Conservation (phyloP, 805 yeast genomes). For the Metschnikowia cubensis region DNA sequence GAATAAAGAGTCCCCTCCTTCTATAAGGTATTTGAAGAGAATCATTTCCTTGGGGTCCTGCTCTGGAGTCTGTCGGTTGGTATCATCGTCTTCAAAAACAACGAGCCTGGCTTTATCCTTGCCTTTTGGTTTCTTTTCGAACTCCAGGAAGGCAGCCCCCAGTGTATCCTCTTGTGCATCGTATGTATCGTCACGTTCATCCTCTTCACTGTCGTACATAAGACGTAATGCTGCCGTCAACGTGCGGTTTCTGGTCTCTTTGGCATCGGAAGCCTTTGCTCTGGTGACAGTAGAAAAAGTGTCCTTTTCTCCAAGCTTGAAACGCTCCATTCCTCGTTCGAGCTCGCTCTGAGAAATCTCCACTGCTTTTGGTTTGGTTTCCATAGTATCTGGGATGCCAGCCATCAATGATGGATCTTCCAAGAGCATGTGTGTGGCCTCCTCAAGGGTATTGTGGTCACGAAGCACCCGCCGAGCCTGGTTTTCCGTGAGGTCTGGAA, state of each 20-base stretch:
- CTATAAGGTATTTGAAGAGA: conserved; percentile 54
- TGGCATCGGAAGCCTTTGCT: not conserved
- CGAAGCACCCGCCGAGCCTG: conserved; percentile 49
- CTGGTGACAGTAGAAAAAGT: conserved; percentile 6
- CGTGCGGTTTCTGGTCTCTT: conserved; percentile 52
- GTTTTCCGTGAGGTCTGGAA: conserved; percentile 55
- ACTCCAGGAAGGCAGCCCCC: conserved; percentile 18
- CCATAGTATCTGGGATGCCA: conserved; percentile 19
- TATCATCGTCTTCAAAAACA: conserved; percentile 27
- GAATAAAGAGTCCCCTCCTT: conserved; percentile 39
- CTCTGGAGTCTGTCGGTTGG: conserved; percentile 8
- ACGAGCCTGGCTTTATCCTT: conserved; percentile 21
- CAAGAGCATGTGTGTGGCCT: conserved; percentile 53
- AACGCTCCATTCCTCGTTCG: conserved; percentile 13
- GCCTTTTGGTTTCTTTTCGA: conserved; percentile 6
- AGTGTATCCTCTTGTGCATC: conserved; percentile 49
- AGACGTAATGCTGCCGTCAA: conserved; percentile 57
- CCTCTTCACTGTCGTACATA: conserved; percentile 73
- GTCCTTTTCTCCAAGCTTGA: conserved; percentile 22
- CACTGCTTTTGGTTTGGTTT: not conserved
- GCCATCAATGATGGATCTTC: conserved; percentile 53
- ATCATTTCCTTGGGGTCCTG: conserved; percentile 48
- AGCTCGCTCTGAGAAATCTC: conserved; percentile 10
- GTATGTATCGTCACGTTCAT: conserved; percentile 78
- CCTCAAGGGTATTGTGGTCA: conserved; percentile 50